phyloP scores from a whole-genome alignment of 2,329 filamentous ascomycete species.

The Penicillium capsulatum region DNA sequence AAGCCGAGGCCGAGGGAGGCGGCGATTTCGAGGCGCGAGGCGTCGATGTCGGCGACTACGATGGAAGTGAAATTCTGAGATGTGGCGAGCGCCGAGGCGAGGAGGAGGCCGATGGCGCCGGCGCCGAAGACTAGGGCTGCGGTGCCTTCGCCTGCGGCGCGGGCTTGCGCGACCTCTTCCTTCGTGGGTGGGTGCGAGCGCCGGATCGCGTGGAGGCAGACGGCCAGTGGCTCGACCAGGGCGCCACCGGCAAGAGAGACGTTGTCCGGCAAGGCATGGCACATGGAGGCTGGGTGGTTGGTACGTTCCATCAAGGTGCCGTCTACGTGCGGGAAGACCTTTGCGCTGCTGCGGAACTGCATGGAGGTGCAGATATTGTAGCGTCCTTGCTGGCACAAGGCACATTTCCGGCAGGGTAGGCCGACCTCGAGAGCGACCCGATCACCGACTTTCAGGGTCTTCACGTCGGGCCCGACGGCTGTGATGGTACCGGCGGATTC shows the following conservation, averaged over 20 bases:
- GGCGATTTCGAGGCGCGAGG: constrained; percentile 54
- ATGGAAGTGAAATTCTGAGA: constrained; percentile 53
- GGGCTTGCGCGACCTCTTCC: constrained; percentile 36
- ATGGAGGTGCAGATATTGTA: constrained; percentile 61
- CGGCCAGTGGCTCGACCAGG: constrained; percentile 57
- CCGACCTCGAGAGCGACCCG: constrained; percentile 91
- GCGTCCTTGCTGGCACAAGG: constrained; percentile 52
- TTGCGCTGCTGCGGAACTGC: constrained; percentile 57
- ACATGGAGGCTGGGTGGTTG: constrained; percentile 59
- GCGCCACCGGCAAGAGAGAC: constrained; percentile 56
- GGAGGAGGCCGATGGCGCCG: constrained; percentile 57
- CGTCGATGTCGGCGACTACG: constrained; percentile 59
- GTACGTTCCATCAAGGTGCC: constrained; percentile 61
- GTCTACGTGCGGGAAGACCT: constrained; percentile 58
- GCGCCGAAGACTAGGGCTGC: constrained; percentile 58
- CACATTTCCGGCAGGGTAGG: constrained; percentile 67
- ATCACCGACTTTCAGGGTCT: constrained; percentile 64
- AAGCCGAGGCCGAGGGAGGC: constrained; percentile 34
- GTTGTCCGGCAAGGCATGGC: constrained; percentile 53
- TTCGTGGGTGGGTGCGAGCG: constrained; percentile 48
- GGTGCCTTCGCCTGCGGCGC: constrained; percentile 39
- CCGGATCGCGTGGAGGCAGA: constrained; percentile 57
- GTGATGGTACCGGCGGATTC: constrained; percentile 77
- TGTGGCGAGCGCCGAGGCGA: constrained; percentile 55
- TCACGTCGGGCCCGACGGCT: constrained; percentile 62